These are phyloP conservation scores for Aurifilum marmelostoma DNA, from an alignment of 2,329 filamentous ascomycete genomes.

Conservation along the genomic window DNA sequence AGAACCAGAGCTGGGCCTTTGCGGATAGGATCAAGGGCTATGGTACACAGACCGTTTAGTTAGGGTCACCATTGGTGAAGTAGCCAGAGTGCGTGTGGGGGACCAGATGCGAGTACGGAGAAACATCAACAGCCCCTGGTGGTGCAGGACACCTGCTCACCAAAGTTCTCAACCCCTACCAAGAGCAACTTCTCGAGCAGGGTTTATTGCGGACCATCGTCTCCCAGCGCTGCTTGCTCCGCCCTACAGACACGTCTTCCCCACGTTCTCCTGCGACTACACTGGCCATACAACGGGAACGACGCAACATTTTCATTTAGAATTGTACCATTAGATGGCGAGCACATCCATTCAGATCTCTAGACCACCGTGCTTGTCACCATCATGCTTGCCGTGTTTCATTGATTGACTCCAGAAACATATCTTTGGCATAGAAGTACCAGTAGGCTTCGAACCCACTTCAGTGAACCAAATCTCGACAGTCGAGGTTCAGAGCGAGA, in stretches of 20 bases:
- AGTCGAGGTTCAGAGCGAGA: not conserved
- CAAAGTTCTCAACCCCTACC: too few relatives aligned
- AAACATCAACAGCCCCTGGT: not conserved
- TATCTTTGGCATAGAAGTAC: not conserved
- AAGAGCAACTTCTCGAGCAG: not conserved
- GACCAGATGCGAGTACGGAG: not conserved
- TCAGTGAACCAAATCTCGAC: too few relatives aligned
- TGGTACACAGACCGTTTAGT: conserved; percentile 75
- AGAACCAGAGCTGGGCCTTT: conserved; percentile 97
- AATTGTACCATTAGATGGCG: conserved; percentile 21
- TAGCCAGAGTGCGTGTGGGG: not conserved
- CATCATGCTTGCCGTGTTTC: not conserved
- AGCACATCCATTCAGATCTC: conserved; percentile 14
- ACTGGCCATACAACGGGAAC: not conserved
- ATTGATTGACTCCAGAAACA: not conserved
- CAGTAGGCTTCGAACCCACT: not conserved
- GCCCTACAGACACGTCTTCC: not conserved
- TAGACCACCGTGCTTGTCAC: not conserved
- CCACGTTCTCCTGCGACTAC: not conserved
- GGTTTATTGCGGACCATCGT: not conserved
- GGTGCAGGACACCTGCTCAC: too few relatives aligned
- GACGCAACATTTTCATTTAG: not conserved
- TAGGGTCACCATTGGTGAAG: not conserved
- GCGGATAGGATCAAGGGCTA: conserved; percentile 94
- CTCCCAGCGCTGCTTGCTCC: not conserved